phyloP scores from a whole-genome alignment of 768 basidiomycete genomes.

The Aureoboletus auriporus region DNA sequence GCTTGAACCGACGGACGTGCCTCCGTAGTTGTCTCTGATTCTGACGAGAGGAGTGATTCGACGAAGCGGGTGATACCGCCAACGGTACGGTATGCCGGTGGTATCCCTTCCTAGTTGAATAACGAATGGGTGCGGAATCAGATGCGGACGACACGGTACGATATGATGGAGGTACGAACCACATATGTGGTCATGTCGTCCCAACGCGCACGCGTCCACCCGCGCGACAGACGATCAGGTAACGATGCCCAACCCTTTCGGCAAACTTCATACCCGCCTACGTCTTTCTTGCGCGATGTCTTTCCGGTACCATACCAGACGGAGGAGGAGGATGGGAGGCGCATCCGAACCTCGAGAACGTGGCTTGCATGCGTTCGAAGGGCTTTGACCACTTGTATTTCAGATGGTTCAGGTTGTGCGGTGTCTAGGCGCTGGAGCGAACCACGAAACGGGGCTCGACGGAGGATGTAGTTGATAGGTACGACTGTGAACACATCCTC shows the following conservation, averaged over 20 bases:
- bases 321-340: slow-evolving; percentile 37
- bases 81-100: slow-evolving; percentile 47
- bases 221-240: slow-evolving; percentile 18
- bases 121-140: background rate
- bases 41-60: slow-evolving; percentile 29
- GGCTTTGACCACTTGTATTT: slow-evolving; percentile 53
- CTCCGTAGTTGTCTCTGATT: background rate
- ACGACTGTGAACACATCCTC: slow-evolving; percentile 41
- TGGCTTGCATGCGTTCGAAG: slow-evolving; percentile 48
- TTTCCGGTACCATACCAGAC: slow-evolving; percentile 33
- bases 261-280: slow-evolving; percentile 65
- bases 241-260: slow-evolving; percentile 41
- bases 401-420: slow-evolving; percentile 23
- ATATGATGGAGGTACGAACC: slow-evolving; percentile 32
- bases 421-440: slow-evolving; percentile 1
- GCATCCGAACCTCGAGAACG: slow-evolving; percentile 57
- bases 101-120: slow-evolving; percentile 64
- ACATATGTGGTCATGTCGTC: slow-evolving; percentile 62
- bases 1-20: slow-evolving; percentile 39
- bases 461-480: slow-evolving; percentile 55
- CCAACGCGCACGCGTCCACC: slow-evolving; percentile 49
- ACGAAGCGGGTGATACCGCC: slow-evolving; percentile 49
- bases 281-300: slow-evolving; percentile 27
- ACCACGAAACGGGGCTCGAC: slow-evolving; percentile 26
- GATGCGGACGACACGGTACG: background rate